Conservation (phyloP, 2,329 filamentous ascomycete species). For the Drechslera avenae region DNA sequence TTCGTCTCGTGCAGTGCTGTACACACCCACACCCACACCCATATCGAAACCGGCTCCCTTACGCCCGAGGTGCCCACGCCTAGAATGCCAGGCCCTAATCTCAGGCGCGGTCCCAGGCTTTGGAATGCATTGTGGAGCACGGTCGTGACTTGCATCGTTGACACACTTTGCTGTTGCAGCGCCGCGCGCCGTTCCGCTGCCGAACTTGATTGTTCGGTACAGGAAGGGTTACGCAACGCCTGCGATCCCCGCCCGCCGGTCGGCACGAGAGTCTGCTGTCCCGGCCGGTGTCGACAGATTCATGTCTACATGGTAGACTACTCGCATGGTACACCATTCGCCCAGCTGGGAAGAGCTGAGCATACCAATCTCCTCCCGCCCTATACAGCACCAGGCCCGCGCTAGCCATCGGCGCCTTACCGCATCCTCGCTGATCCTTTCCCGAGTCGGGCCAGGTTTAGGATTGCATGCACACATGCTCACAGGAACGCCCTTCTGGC, state of each 20-base stretch:
- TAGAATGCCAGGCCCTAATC: background rate
- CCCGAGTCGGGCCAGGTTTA: background rate
- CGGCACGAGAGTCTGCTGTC: background rate
- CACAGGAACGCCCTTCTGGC: background rate
- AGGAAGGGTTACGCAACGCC: slow-evolving; percentile 11
- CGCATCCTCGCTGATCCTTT: slow-evolving; percentile 1
- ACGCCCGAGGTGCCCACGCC: background rate
- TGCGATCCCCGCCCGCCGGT: background rate
- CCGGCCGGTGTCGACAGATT: no score
- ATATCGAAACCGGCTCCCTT: slow-evolving; percentile 3
- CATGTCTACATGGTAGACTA: no score
- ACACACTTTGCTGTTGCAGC: slow-evolving; percentile 20
- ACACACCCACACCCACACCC: background rate
- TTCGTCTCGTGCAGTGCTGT: slow-evolving; percentile 5
- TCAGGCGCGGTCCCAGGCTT: background rate
- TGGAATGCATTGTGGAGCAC: slow-evolving; percentile 18
- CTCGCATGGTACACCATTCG: no score
- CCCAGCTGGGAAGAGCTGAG: no score
- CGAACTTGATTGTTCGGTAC: slow-evolving; percentile 11
- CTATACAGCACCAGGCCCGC: background rate
- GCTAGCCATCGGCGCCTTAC: background rate
- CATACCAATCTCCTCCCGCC: background rate
- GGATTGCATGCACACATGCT: background rate
- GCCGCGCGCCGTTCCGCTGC: slow-evolving; percentile 33
- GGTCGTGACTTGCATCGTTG: slow-evolving; percentile 21